Conservation (phyloP, 208 protist species). For the Acanthamoeba divionensis region DNA sequence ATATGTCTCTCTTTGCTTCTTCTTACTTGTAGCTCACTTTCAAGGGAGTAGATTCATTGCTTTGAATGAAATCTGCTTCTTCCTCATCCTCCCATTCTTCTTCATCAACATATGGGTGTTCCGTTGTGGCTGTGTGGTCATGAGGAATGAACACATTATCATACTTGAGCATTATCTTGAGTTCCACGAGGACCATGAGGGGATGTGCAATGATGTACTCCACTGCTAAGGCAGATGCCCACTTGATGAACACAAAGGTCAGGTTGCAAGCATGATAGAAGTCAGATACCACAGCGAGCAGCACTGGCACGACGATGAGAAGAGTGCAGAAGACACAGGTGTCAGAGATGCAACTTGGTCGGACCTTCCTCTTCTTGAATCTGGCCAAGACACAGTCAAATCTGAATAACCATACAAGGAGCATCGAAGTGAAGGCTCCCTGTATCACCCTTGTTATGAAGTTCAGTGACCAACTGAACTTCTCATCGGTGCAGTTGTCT, state of each 20-base stretch:
- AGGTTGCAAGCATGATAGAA: slow-evolving; percentile 23
- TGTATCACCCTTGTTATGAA: background rate
- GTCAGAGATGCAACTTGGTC: slow-evolving; percentile 23
- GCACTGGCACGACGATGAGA: background rate
- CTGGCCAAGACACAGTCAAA: background rate
- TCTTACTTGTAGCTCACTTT: too few species aligned
- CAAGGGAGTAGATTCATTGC: too few species aligned
- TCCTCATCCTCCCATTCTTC: too few species aligned
- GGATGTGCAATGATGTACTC: slow-evolving; percentile 22
- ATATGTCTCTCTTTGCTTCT: too few species aligned
- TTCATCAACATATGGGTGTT: too few species aligned
- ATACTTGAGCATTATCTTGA: slow-evolving; percentile 22
- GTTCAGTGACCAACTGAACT: slow-evolving; percentile 29
- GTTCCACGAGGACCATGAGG: background rate
- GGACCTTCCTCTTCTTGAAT: background rate
- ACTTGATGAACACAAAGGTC: slow-evolving; percentile 17
- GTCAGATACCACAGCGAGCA: background rate
- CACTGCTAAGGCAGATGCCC: background rate
- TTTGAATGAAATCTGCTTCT: too few species aligned
- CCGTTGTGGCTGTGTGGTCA: too few species aligned
- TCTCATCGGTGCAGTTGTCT: background rate
- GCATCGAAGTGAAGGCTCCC: slow-evolving; percentile 30
- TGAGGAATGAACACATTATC: slow-evolving; percentile 13
- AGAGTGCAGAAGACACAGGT: background rate
- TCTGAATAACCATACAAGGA: slow-evolving; percentile 11